These are phyloP conservation scores for Chrysoporthe austroafricana DNA, from an alignment of 2,329 filamentous ascomycete genomes.

Conservation along the genomic window DNA sequence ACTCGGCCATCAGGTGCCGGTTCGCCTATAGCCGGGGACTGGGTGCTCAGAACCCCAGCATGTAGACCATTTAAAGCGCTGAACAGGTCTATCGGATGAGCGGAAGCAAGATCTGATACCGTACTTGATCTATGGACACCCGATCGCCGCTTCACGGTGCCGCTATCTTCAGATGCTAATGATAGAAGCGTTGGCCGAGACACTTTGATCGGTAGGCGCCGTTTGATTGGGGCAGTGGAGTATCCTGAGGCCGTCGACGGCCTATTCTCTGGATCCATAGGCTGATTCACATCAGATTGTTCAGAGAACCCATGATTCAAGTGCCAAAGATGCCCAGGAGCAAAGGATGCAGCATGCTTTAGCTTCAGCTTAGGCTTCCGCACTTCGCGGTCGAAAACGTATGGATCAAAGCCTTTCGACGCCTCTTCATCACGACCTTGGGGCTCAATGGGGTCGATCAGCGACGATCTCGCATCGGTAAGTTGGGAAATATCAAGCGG, in stretches of 20 bases:
- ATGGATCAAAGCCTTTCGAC: slow-evolving; percentile 20
- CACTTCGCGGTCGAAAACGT: slow-evolving; percentile 21
- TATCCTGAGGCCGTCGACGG: slow-evolving; percentile 20
- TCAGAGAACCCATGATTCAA: neutral
- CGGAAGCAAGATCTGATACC: slow-evolving; percentile 20
- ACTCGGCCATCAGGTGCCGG: neutral
- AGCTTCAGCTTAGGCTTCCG: slow-evolving; percentile 27
- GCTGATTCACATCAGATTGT: neutral
- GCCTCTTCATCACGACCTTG: slow-evolving; percentile 5
- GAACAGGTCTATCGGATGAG: slow-evolving; percentile 25
- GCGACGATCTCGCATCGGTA: slow-evolving; percentile 26
- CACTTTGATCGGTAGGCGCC: slow-evolving; percentile 24
- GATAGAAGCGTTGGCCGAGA: slow-evolving; percentile 16
- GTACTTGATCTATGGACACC: slow-evolving; percentile 26
- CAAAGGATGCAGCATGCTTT: slow-evolving; percentile 19
- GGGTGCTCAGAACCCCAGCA: neutral
- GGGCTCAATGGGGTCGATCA: slow-evolving; percentile 8
- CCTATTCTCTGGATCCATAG: neutral
- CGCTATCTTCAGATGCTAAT: slow-evolving; percentile 18
- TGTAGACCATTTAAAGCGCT: slow-evolving; percentile 8
- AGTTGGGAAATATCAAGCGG: slow-evolving; percentile 25
- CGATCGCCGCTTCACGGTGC: slow-evolving; percentile 27
- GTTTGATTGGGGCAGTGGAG: slow-evolving; percentile 22
- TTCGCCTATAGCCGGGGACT: neutral
- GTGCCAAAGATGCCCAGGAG: neutral